Conservation (phyloP, 768 basidiomycete genomes). For the Lactarius hatsudake region DNA sequence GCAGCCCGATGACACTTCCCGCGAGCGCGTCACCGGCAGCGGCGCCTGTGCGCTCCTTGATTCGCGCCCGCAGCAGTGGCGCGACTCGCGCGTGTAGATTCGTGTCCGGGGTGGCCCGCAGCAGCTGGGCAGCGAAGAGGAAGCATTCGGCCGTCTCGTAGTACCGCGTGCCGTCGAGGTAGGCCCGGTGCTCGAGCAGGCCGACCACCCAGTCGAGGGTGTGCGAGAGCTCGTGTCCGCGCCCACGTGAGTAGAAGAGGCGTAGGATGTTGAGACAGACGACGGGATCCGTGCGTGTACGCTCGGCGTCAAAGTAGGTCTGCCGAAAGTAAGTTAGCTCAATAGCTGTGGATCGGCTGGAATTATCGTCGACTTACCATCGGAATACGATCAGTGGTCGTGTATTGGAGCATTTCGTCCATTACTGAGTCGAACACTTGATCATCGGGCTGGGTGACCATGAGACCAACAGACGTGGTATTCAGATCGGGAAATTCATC, state of each 20-base stretch:
- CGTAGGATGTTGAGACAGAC: constrained; percentile 51
- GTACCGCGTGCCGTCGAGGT: constrained; percentile 54
- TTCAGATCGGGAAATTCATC: constrained; percentile 54
- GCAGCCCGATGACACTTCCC: constrained; percentile 41
- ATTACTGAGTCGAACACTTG: constrained; percentile 43
- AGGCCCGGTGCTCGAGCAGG: constrained; percentile 51
- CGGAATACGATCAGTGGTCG: constrained; percentile 48
- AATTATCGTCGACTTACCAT: constrained; percentile 26
- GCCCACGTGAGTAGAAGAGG: constrained; percentile 49
- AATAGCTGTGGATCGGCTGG: neutral
- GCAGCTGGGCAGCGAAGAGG: constrained; percentile 47
- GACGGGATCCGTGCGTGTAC: constrained; percentile 53
- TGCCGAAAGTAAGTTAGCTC: constrained; percentile 29
- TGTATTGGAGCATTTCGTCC: constrained; percentile 55
- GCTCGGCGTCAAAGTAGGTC: constrained; percentile 52
- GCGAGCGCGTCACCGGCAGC: constrained; percentile 47
- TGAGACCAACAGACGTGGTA: constrained; percentile 46
- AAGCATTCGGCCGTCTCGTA: constrained; percentile 53
- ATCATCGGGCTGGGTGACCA: constrained; percentile 37
- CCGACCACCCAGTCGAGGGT: constrained; percentile 50
- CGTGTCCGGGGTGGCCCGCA: constrained; percentile 36
- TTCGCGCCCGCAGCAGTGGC: constrained; percentile 43
- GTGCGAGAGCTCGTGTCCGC: constrained; percentile 43
- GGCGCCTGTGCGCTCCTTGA: constrained; percentile 49
- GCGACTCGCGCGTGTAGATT: constrained; percentile 38